Evolutionary conservation across 345 rosid species (phyloP).

Genomic region (Ceriops decandra): DNA sequence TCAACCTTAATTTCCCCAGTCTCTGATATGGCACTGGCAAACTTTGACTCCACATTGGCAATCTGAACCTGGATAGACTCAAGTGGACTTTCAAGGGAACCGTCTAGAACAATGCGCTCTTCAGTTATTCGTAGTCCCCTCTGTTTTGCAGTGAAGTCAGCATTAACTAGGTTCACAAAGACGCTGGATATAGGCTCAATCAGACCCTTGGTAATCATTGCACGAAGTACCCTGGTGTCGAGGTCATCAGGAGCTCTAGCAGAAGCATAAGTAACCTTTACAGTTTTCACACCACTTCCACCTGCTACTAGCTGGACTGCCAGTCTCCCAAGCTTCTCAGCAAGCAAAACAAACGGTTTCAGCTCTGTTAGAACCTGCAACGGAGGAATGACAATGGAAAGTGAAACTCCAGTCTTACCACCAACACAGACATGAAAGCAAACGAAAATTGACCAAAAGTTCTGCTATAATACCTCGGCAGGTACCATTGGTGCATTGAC

Average conservation of each 20-base stretch:
- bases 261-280: constrained; percentile 73
- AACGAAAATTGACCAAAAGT: not conserved
- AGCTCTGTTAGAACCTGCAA: constrained; percentile 76
- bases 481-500: constrained; percentile 97
- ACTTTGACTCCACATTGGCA: constrained; percentile 68
- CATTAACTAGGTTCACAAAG: constrained; percentile 72
- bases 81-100: constrained; percentile 69
- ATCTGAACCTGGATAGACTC: constrained; percentile 70
- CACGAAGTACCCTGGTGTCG: constrained; percentile 81
- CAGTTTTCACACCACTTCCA: constrained; percentile 80
- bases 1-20: constrained; percentile 67
- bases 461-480: constrained; percentile 53
- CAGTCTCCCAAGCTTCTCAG: constrained; percentile 71
- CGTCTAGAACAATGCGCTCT: constrained; percentile 38
- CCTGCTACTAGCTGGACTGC: constrained; percentile 83
- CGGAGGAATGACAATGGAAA: not conserved
- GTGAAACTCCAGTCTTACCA: not conserved
- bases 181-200: constrained; percentile 74
- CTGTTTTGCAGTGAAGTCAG: constrained; percentile 58
- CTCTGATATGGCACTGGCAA: constrained; percentile 74
- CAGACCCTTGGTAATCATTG: constrained; percentile 75
- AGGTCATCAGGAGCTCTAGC: constrained; percentile 76
- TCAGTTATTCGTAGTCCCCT: not conserved
- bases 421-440: not conserved
- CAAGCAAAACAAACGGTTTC: constrained; percentile 71